These are phyloP conservation scores for Hemileccinum impolitum DNA, from an alignment of 768 basidiomycete genomes.

Conservation along the genomic window DNA sequence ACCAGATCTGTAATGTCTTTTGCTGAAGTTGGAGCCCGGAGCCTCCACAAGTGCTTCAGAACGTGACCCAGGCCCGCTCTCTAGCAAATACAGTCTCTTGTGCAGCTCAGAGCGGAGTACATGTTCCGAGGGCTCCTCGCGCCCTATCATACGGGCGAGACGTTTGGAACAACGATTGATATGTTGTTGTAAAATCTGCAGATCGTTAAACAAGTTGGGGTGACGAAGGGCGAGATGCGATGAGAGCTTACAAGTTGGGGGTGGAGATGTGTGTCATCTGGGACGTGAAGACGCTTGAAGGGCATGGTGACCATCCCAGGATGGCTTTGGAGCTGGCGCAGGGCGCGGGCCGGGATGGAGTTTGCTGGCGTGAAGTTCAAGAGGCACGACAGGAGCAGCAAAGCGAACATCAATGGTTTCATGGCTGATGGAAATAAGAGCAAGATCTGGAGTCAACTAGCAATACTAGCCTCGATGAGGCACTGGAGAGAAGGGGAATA, in stretches of 20 bases:
- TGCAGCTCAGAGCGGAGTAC: constrained; percentile 44
- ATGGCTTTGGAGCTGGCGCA: constrained; percentile 11
- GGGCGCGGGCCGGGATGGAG: constrained; percentile 18
- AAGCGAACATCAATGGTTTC: constrained; percentile 47
- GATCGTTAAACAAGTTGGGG: background rate
- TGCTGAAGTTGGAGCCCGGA: constrained; percentile 7
- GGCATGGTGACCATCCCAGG: constrained; percentile 40
- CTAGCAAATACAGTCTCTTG: constrained; percentile 40
- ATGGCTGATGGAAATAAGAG: constrained; percentile 33
- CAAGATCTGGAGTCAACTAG: constrained; percentile 10
- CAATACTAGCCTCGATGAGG: constrained; percentile 1
- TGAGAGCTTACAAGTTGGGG: constrained; percentile 41
- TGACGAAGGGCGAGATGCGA: background rate
- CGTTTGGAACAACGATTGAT: constrained; percentile 64
- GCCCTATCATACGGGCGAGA: constrained; percentile 66
- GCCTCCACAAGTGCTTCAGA: background rate
- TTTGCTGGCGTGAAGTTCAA: constrained; percentile 38
- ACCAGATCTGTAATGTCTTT: constrained; percentile 8
- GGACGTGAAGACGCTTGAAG: constrained; percentile 34
- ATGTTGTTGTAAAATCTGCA: constrained; percentile 64
- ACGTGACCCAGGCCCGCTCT: constrained; percentile 22
- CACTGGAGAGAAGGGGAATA: background rate
- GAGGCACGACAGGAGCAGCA: constrained; percentile 53
- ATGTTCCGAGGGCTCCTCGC: constrained; percentile 44
- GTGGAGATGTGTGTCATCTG: constrained; percentile 33